These are phyloP conservation scores for Plasmodium sp. DNA, from an alignment of 169 alveolate genomes.

Conservation along the genomic window DNA sequence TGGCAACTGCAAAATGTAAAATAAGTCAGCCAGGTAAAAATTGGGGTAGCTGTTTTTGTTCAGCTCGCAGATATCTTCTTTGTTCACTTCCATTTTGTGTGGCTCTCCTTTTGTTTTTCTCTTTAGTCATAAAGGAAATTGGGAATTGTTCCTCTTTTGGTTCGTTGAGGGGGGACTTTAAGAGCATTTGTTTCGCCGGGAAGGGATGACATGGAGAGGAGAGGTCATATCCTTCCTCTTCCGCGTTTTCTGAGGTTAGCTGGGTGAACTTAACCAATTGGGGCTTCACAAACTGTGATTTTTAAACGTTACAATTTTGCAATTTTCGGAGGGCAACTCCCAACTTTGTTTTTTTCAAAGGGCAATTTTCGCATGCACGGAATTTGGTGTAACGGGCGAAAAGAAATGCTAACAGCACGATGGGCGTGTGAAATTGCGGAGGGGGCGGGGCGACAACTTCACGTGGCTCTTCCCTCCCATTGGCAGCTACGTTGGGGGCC, in stretches of 20 bases:
- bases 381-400: not conserved
- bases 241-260: not conserved
- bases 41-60: slow-evolving; percentile 56
- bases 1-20: slow-evolving; percentile 47
- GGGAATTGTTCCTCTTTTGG: not conserved
- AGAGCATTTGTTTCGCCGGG: not conserved
- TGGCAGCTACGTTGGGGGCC: not conserved
- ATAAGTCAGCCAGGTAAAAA: slow-evolving; percentile 43
- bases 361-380: not conserved
- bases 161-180: not conserved
- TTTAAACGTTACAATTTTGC: not conserved
- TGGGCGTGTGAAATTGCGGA: not conserved
- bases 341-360: not conserved
- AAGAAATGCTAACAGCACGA: not conserved
- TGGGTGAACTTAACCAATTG: not conserved
- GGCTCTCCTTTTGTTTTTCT: not conserved
- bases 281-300: not conserved
- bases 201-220: not conserved
- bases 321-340: no score
- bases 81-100: slow-evolving; percentile 28
- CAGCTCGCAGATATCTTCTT: slow-evolving; percentile 44
- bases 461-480: not conserved
- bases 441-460: not conserved
- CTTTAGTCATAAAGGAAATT: not conserved
- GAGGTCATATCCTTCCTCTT: not conserved